Conservation (phyloP, 257 asterid species). For the Nicotiana paniculata region DNA sequence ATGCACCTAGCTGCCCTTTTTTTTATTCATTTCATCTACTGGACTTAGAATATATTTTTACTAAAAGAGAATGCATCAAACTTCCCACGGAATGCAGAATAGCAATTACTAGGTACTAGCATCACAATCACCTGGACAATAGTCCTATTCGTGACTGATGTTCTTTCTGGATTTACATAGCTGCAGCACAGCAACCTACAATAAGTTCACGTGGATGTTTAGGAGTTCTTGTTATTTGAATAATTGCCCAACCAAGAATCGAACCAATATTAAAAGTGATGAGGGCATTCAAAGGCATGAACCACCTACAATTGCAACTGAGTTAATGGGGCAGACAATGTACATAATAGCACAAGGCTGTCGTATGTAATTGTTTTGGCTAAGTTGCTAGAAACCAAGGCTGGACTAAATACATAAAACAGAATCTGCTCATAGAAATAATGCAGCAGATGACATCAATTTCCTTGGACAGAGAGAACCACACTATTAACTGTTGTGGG, state of each 20-base stretch:
- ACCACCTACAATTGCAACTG: conserved; percentile 56
- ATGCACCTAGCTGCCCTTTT: too few species aligned
- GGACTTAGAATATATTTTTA: too few species aligned
- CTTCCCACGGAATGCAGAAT: neutral
- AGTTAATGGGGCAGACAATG: neutral
- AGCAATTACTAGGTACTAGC: neutral
- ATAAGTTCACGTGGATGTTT: conserved; percentile 65
- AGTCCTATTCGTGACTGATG: neutral
- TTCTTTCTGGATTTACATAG: conserved; percentile 17
- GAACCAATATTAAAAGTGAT: conserved; percentile 72
- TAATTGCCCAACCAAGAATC: conserved; percentile 62
- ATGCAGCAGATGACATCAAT: neutral
- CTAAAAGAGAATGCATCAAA: too few species aligned
- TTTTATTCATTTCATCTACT: too few species aligned
- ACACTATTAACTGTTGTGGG: neutral
- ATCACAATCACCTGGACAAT: neutral
- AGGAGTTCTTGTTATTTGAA: conserved; percentile 60
- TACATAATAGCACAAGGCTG: conserved; percentile 13
- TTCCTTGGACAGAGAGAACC: neutral
- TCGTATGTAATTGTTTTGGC: conserved; percentile 68
- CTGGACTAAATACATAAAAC: conserved; percentile 67
- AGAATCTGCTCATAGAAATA: conserved; percentile 41
- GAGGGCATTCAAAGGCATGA: conserved; percentile 78
- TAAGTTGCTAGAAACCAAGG: conserved; percentile 72
- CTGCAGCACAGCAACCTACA: conserved; percentile 81